Conservation (phyloP, 1,284 basidiomycete genomes). For the Heterobasidion parviporum region DNA sequence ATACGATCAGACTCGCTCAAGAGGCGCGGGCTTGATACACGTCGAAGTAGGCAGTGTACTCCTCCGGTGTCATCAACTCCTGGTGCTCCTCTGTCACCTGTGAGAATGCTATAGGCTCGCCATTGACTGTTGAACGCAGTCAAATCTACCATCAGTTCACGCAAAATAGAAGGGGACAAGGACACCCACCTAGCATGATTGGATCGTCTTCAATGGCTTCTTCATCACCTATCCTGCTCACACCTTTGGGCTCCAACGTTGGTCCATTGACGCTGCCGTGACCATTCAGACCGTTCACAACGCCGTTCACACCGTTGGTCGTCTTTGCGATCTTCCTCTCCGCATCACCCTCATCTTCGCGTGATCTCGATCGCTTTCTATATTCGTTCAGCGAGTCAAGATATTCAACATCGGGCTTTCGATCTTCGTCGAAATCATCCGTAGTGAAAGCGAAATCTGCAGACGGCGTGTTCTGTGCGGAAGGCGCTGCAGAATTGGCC, state of each 20-base stretch:
- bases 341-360: constrained; percentile 40
- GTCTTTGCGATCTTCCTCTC: constrained; percentile 40
- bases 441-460: constrained; percentile 28
- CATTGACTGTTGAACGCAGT: constrained; percentile 43
- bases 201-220: constrained; percentile 38
- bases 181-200: constrained; percentile 50
- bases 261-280: constrained; percentile 8
- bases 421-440: constrained; percentile 54
- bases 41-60: constrained; percentile 74
- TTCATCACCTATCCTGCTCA: constrained; percentile 11
- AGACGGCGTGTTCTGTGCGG: constrained; percentile 47
- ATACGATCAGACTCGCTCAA: too few species aligned
- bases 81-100: constrained; percentile 75
- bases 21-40: constrained; percentile 19
- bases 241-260: constrained; percentile 9
- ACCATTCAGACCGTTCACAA: constrained; percentile 12
- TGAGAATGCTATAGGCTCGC: constrained; percentile 60
- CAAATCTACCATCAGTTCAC: constrained; percentile 1
- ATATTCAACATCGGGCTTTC: constrained; percentile 55
- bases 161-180: not conserved
- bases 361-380: constrained; percentile 61
- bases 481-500: constrained; percentile 50
- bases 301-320: constrained; percentile 16
- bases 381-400: constrained; percentile 61
- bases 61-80: constrained; percentile 77